phyloP scores from a whole-genome alignment of 2,329 filamentous ascomycete genomes.

The Botrytis pseudocinerea region DNA sequence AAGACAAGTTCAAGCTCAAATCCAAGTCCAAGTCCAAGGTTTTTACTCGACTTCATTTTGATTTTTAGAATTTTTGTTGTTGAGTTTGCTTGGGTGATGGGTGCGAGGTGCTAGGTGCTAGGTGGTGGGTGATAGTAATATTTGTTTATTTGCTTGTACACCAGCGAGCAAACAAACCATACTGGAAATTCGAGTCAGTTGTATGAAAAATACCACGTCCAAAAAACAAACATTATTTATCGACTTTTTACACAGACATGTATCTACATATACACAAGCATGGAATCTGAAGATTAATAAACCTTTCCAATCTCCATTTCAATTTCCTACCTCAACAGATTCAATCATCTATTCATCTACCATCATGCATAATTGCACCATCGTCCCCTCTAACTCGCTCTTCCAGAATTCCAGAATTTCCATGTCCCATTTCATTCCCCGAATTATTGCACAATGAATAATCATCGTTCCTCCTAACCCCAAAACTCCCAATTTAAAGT shows the following conservation, averaged over 20 bases:
- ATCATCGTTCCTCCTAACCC: not conserved
- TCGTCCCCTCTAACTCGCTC: not conserved
- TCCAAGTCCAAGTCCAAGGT: too few species aligned
- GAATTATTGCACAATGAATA: not conserved
- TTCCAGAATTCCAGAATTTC: not conserved
- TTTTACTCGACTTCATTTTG: too few species aligned
- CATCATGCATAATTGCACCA: not conserved
- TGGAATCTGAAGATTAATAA: not conserved
- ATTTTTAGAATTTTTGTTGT: too few species aligned
- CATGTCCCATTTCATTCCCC: not conserved
- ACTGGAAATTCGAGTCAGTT: too few species aligned
- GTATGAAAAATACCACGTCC: rapidly evolving
- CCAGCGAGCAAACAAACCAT: too few species aligned
- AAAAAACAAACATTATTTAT: not conserved
- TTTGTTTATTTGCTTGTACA: not conserved
- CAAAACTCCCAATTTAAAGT: not conserved
- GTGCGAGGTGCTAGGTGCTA: too few species aligned
- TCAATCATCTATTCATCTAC: not conserved
- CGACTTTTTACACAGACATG: not conserved
- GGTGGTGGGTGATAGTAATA: too few species aligned
- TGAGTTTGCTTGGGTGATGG: too few species aligned
- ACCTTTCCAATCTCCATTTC: not conserved
- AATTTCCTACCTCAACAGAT: not conserved
- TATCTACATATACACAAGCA: not conserved
- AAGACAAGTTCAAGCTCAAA: too few species aligned